phyloP scores from a whole-genome alignment of 352 stramenopile species.

The Pythium brachiatum region DNA sequence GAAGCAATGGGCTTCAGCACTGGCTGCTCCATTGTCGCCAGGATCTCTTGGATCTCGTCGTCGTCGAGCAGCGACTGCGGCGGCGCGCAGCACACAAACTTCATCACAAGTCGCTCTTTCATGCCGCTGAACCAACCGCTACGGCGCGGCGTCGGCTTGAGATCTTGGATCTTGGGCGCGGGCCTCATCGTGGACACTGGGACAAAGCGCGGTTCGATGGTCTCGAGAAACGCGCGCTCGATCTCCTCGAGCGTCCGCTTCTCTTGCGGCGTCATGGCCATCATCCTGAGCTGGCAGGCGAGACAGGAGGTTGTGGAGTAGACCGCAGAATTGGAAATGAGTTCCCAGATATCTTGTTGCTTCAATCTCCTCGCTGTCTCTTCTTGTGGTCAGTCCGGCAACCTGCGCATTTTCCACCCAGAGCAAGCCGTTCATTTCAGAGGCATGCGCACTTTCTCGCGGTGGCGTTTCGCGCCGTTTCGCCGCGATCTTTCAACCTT shows the following conservation, averaged over 20 bases:
- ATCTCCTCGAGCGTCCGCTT: slow-evolving; percentile 24
- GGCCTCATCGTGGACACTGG: background rate
- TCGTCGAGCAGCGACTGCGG: slow-evolving; percentile 24
- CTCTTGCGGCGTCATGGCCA: slow-evolving; percentile 28
- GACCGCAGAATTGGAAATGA: slow-evolving; percentile 23
- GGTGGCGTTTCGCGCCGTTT: background rate
- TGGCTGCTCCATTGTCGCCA: slow-evolving; percentile 12
- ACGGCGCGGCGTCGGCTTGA: background rate
- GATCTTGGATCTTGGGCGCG: background rate
- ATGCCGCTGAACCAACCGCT: slow-evolving; percentile 16
- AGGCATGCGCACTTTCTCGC: slow-evolving; percentile 10
- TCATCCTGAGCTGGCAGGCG: slow-evolving; percentile 7
- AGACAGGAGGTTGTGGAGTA: slow-evolving; percentile 5
- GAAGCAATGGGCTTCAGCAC: background rate
- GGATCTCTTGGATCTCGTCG: slow-evolving; percentile 23
- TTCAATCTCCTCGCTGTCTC: background rate
- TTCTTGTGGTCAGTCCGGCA: background rate
- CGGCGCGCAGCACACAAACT: slow-evolving; percentile 26
- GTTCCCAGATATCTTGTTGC: background rate
- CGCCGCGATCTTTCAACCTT: slow-evolving; percentile 18
- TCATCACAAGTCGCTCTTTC: slow-evolving; percentile 17
- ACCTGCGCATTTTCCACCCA: slow-evolving; percentile 14
- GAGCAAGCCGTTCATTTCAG: background rate
- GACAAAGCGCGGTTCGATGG: slow-evolving; percentile 5
- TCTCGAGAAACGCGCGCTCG: slow-evolving; percentile 19